Base-by-base conservation (phyloP, 306 rosid species). In the Leucaena leucocephala region DNA sequence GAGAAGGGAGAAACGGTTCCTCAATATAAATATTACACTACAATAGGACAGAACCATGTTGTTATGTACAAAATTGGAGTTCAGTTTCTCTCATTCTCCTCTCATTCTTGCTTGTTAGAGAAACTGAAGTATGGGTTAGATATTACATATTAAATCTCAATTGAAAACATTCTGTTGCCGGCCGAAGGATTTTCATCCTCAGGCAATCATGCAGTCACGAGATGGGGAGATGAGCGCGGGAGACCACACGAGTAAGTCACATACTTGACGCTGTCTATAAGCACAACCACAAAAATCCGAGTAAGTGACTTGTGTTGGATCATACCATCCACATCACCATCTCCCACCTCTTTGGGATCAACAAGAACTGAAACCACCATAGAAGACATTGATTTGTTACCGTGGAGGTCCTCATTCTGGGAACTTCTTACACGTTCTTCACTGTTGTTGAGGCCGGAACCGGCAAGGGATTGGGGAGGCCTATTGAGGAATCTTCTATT, bases 191-290 rank as follows among this genome's bases (percentile, higher is more conserved):
- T 34, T 42, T 82, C 85, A 80, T 74, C 68, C 84, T 80, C 78
- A 92, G 81, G 89, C 68, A 14, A 42, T 64, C 70, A 92, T 69
- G 90, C 82, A 40, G 94, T 81, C 84, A 95, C 94, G 11, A 95
- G 82, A 78, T 89, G 92, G 42, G 90, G 89, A 71, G 87, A 94
- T 9, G 87, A 70, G 8, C 85, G 90, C 0, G 99, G 98, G 65
- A 95, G 94, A 70, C 90, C 91, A 15, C 99, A 95, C 4, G 99
- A 93, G 86, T 95, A 91, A 10, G 99, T 95, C 55, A 89, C 98
- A 79, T 95, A 90, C 89, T 93, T 95, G 71, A 91, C 98, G 34
- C 97, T 93, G 65, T 95, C 99, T 2, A 91, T 68, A 22, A 95
- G 88, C 82, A 95, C 89, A 0, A 93, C 98, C 35, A 95, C 98